Base-by-base conservation (phyloP, 805 yeast genomes). In the Cyberlindnera petersonii region DNA sequence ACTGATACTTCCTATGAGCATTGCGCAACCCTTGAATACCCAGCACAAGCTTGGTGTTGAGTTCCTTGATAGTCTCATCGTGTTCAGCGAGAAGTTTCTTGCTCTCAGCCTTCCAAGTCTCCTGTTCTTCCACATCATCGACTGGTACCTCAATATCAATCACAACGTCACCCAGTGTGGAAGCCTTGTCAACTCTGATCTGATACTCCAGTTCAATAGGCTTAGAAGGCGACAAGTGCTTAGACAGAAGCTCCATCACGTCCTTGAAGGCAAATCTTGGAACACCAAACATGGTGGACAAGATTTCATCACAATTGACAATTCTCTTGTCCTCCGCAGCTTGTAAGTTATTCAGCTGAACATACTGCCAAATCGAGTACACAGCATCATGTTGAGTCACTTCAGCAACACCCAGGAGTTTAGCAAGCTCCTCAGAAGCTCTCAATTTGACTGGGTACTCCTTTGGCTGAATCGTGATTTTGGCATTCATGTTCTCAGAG, bases 301-400 rank as follows among this genome's bases (percentile, higher is more conserved):
- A 55, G 9, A 66, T 60, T 10, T 59, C 68, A 48, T 78, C 80
- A 39, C 79, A 67, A 48, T 70, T 68, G 37, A 79, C 69, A 21
- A 71, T 56, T 21, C 79, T 67, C 51, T 69, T 73, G 49, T 78
- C 82, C 37, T 76, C 80, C 11, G 63, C 60, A 24, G 74, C 75
- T 56, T 74, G 76, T 40, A 86, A 63, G 47, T 78, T 74, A 57
- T 83, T 83, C 59, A 75, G 74, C 49, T 83, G 75, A 15, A 78
- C 72, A 56, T 86, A 87, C 59, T 83, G 87, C 87, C 94, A 87
- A 26, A 86, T 60, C 9, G 79, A 72, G 50, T 77, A 88, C 31
- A 85, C 82, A 32, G 86, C 78, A 40, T 86, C 96, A 43, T 91
- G 94, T 58, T 88, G 88, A 5, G 94, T 82, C 23, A 85, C 81